phyloP scores from a whole-genome alignment of 1,284 basidiomycete genomes.

The Rhodotorula sp. region DNA sequence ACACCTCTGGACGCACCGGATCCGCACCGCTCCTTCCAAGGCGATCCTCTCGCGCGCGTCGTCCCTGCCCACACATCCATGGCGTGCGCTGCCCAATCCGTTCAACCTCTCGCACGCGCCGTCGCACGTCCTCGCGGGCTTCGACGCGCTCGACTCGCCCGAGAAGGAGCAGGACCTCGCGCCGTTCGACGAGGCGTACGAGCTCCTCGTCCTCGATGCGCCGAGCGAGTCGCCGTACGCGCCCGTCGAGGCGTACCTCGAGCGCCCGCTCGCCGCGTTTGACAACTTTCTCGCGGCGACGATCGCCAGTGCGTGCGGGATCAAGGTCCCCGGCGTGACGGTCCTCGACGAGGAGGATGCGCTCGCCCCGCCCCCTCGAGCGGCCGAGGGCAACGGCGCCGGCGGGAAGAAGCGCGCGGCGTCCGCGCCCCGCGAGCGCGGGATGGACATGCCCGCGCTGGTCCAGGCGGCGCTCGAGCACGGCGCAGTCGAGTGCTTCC shows the following conservation, averaged over 20 bases:
- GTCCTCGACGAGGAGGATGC: conserved; percentile 2
- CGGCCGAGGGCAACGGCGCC: background rate
- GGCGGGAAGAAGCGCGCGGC: conserved; percentile 6
- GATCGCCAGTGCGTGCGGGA: conserved; percentile 21
- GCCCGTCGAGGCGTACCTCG: conserved; percentile 20
- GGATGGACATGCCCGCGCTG: conserved; percentile 25
- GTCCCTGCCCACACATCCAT: conserved; percentile 4
- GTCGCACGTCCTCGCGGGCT: conserved; percentile 14
- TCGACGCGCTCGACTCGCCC: conserved; percentile 35
- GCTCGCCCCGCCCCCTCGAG: too few species aligned
- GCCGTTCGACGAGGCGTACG: conserved; percentile 26
- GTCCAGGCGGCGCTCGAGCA: conserved; percentile 28
- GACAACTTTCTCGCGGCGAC: conserved; percentile 31
- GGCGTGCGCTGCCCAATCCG: conserved; percentile 33
- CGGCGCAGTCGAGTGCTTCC: conserved; percentile 33
- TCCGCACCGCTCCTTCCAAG: conserved; percentile 31
- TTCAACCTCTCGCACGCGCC: conserved; percentile 30
- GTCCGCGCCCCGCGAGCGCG: conserved; percentile 9
- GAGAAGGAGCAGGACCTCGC: conserved; percentile 37
- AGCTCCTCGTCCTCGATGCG: conserved; percentile 38
- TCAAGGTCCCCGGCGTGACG: conserved; percentile 25
- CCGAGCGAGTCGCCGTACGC: conserved; percentile 24
- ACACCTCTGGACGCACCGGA: conserved; percentile 40
- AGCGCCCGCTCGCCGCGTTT: conserved; percentile 29
- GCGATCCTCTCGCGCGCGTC: conserved; percentile 11